Percentiles rank a stretch among this genome's conserved stretches.
phyloP scores from a whole-genome alignment of 495 filamentous ascomycete species.

The Aeminium ludgeri region DNA sequence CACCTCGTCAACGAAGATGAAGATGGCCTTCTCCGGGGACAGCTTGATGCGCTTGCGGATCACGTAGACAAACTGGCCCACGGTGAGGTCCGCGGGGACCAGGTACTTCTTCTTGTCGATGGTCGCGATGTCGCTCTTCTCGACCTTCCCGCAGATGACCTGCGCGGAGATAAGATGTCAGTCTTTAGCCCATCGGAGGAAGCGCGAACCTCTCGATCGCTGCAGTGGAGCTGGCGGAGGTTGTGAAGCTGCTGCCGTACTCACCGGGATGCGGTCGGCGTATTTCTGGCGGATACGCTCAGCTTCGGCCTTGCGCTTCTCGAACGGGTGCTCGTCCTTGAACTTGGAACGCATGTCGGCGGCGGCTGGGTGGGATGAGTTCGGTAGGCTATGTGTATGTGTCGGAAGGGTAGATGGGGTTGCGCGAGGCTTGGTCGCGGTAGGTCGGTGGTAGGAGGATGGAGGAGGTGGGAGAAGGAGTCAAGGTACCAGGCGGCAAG shows the following conservation, averaged over 20 bases:
- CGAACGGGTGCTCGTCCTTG: conserved; percentile 99
- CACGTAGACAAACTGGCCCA: conserved; percentile 99
- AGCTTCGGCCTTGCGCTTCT: conserved; percentile 98
- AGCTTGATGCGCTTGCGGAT: conserved; percentile 99
- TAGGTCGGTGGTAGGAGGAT: not conserved
- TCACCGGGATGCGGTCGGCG: conserved; percentile 92
- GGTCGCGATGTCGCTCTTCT: conserved; percentile 97
- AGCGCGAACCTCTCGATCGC: conserved; percentile 1
- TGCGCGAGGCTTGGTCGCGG: not conserved
- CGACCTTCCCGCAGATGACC: conserved; percentile 99
- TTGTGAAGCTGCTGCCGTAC: conserved; percentile 22
- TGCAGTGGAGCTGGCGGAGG: conserved; percentile 5
- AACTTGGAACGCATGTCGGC: conserved; percentile 91
- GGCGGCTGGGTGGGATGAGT: conserved; percentile 8
- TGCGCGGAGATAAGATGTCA: conserved; percentile 24
- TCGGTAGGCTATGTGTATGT: not conserved
- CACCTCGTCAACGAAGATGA: conserved; percentile 99
- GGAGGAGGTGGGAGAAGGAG: not conserved
- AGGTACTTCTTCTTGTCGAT: conserved; percentile 99
- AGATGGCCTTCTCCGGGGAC: conserved; percentile 98
- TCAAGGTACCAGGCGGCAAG: too few species aligned
- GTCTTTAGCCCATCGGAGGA: not conserved
- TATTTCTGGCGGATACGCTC: conserved; percentile 99
- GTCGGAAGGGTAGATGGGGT: too few species aligned
- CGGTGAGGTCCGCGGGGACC: conserved; percentile 91